Base-by-base conservation (phyloP, 441 rosid genomes). In the Corymbia citriodora region DNA sequence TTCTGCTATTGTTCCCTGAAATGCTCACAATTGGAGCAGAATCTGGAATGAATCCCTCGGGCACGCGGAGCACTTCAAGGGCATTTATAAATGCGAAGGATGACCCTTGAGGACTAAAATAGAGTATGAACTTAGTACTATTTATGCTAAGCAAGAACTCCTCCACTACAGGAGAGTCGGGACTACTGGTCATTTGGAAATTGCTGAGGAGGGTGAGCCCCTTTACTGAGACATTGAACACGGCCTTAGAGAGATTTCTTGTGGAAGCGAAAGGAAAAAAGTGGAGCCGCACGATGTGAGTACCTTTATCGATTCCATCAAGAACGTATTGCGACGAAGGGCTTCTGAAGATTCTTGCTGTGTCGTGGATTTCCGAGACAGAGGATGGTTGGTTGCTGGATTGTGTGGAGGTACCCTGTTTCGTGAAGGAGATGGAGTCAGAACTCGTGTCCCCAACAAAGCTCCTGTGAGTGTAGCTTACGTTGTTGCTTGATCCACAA, bases 381-480 rank as follows among this genome's bases (percentile, higher is more conserved):
- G n/a, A 55, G 12, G 65, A 15, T 8, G 12, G 21, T 88, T 50
- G 53, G 89, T 89, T 87, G 68, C 90, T 92, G 6, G 92, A 90
- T 17, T 40, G 85, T 21, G 9, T 0, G 85, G 85, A 40, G 17
- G 85, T 74, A 2, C 1, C 40, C n/a, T 74, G 85, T 40, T 74
- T 21, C 7, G 85, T 21, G 52, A 88, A 88, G 85, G 90, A 90
- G 27, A 70, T 4, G 40, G 53, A 53, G 40, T 45, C 81, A 17
- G 85, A n/a, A n/a, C 25, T 57, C 87, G 87, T 40, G 90, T 94
- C 95, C 13, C 94, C 93, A 65, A 91, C 55, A 63, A 94, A 94
- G 63, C 2, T 88, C 89, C 91, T 89, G n/a, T n/a, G 11, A 57
- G 65, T 36, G 19, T 89, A 83, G 52, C 4, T 49, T 45, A 87